Percentiles rank a stretch among this genome's conserved stretches.
Conservation (phyloP, 106 monocot species). For the Ottelia alismoides region DNA sequence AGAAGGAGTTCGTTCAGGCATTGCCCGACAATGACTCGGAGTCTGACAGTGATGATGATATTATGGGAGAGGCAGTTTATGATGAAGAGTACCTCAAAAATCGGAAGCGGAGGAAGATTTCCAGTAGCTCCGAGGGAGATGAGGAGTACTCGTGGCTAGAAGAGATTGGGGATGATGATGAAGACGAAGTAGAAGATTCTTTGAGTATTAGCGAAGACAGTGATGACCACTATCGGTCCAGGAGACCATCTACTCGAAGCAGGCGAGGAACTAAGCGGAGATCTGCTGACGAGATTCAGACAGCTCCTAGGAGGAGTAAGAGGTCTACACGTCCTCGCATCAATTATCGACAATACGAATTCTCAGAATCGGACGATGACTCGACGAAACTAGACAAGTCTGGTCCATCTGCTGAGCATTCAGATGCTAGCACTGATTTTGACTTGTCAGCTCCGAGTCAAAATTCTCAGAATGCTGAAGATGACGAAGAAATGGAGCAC, state of each 20-base stretch:
- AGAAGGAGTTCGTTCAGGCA: constrained; percentile 65
- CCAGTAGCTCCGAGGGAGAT: constrained; percentile 70
- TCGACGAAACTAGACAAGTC: constrained; percentile 32
- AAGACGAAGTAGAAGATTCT: constrained; percentile 62
- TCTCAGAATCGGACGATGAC: constrained; percentile 51
- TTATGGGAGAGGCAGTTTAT: constrained; percentile 93
- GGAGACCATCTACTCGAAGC: constrained; percentile 21
- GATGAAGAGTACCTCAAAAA: constrained; percentile 83
- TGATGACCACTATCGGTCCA: constrained; percentile 19
- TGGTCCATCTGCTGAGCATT: constrained; percentile 27
- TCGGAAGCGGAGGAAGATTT: constrained; percentile 47
- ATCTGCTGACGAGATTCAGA: constrained; percentile 53
- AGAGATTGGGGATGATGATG: constrained; percentile 52
- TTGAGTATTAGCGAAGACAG: constrained; percentile 45
- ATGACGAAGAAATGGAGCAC: constrained; percentile 17
- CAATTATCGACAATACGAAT: constrained; percentile 68
- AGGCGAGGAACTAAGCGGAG: constrained; percentile 34
- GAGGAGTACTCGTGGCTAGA: constrained; percentile 67
- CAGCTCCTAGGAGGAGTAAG: constrained; percentile 71
- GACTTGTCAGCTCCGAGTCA: constrained; percentile 46
- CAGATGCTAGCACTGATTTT: constrained; percentile 40
- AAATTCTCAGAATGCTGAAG: constrained; percentile 25
- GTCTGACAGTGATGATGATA: constrained; percentile 88
- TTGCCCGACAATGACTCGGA: constrained; percentile 51
- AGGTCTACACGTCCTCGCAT: constrained; percentile 48